Evolutionary conservation across 345 rosid species (phyloP).

Genomic region (Sonneratia alba): DNA sequence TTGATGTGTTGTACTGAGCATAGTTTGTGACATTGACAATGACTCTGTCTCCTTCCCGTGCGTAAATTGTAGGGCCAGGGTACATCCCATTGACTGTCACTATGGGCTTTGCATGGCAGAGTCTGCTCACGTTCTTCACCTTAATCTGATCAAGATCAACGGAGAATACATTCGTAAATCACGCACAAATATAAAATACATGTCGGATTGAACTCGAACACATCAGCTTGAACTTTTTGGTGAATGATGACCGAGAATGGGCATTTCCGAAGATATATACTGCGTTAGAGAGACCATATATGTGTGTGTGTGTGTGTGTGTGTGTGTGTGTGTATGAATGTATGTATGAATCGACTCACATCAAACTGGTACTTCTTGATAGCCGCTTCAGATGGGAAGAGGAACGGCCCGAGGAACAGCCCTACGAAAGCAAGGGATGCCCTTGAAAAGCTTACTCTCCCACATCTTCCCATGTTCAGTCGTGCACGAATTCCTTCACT

Average conservation of each 20-base stretch:
- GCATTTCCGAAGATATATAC: too few relatives aligned
- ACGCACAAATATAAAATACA: background rate
- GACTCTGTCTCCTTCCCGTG: conserved; percentile 49
- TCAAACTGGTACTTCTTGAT: too few relatives aligned
- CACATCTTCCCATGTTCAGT: conserved; percentile 11
- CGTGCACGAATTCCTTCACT: background rate
- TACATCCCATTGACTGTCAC: conserved; percentile 52
- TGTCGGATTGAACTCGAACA: too few relatives aligned
- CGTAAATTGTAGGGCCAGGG: conserved; percentile 53
- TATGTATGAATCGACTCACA: too few relatives aligned
- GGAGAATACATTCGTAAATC: background rate
- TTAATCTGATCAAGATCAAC: conserved; percentile 23
- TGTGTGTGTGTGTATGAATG: too few relatives aligned
- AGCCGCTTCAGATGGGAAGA: background rate
- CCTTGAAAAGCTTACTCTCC: conserved; percentile 5
- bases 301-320: too few relatives aligned
- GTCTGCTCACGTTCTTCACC: conserved; percentile 52
- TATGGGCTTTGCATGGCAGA: conserved; percentile 58
- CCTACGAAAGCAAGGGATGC: conserved; percentile 12
- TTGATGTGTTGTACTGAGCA: conserved; percentile 47
- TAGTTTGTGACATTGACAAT: conserved; percentile 46
- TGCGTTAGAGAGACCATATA: background rate
- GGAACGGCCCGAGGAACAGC: conserved; percentile 13
- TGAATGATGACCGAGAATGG: background rate
- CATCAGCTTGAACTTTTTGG: background rate